These are phyloP conservation scores for Tubosaeta sp. DNA, from an alignment of 768 basidiomycete genomes.

Conservation along the genomic window DNA sequence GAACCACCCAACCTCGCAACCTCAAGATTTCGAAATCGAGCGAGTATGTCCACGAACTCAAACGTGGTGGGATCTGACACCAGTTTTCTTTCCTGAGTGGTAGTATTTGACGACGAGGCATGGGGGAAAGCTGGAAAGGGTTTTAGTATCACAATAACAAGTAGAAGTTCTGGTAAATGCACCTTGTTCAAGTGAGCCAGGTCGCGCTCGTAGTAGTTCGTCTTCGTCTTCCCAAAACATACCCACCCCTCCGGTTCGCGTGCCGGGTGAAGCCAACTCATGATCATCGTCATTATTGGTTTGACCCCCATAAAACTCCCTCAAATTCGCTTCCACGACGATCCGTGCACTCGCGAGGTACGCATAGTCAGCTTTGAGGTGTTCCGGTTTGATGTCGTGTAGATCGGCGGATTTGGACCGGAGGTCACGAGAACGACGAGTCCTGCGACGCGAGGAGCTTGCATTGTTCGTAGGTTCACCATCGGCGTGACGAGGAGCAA, in stretches of 20 bases:
- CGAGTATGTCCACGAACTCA: constrained; percentile 22
- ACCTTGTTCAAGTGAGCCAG: constrained; percentile 2
- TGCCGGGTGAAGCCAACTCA: neutral
- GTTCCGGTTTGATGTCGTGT: constrained; percentile 20
- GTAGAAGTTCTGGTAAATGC: neutral
- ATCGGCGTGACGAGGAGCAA: neutral
- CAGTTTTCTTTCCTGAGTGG: neutral
- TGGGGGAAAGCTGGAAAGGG: neutral
- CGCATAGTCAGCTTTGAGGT: constrained; percentile 45
- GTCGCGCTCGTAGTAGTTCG: constrained; percentile 6
- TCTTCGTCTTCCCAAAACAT: constrained; percentile 30
- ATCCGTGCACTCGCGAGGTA: constrained; percentile 49
- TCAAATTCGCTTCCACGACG: constrained; percentile 49
- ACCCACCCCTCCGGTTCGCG: constrained; percentile 5
- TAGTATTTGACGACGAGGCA: neutral
- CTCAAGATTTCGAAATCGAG: constrained; percentile 31
- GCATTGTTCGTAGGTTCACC: neutral
- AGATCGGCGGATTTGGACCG: constrained; percentile 13
- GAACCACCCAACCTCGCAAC: constrained; percentile 38
- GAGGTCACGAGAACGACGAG: constrained; percentile 17
- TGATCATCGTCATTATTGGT: neutral
- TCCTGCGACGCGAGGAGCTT: constrained; percentile 13
- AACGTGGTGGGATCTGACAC: neutral
- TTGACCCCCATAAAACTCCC: constrained; percentile 30
- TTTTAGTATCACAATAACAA: neutral